Evolutionary conservation across 176 grass and related monocot species (phyloP).

Genomic region (Poa pratensis): DNA sequence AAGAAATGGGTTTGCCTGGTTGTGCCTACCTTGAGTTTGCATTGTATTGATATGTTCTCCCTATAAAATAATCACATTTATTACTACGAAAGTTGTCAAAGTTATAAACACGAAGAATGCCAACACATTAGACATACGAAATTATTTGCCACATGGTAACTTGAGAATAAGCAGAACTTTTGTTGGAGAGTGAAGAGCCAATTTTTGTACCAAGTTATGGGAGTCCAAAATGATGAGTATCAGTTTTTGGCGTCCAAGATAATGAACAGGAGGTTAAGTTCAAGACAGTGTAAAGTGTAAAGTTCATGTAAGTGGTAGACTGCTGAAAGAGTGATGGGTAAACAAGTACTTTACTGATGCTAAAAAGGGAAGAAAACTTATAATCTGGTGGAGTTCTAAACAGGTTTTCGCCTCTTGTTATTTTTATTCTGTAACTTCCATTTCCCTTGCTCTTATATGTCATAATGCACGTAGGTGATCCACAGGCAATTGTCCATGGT

Average conservation of each 20-base stretch:
- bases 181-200: background rate
- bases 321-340: background rate
- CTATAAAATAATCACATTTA: background rate
- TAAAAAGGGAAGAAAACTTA: background rate
- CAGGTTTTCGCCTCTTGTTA: background rate
- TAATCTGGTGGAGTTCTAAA: constrained; percentile 7
- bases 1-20: background rate
- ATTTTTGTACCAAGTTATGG: background rate
- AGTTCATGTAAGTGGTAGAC: background rate
- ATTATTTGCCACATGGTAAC: background rate
- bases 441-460: background rate
- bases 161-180: background rate
- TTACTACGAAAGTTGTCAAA: background rate
- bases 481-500: background rate
- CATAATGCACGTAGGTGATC: background rate
- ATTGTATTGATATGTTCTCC: background rate
- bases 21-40: background rate
- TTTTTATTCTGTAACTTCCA: background rate
- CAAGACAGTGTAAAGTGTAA: constrained; percentile 15
- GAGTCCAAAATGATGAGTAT: background rate
- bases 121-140: background rate
- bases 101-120: background rate
- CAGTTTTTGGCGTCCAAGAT: background rate
- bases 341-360: background rate
- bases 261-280: background rate